A percentile compares a stretch with the other conserved stretches of the same genome.
These are phyloP conservation scores for Botrytis fabae DNA, from an alignment of 2,329 filamentous ascomycete genomes.

Conservation along the genomic window DNA sequence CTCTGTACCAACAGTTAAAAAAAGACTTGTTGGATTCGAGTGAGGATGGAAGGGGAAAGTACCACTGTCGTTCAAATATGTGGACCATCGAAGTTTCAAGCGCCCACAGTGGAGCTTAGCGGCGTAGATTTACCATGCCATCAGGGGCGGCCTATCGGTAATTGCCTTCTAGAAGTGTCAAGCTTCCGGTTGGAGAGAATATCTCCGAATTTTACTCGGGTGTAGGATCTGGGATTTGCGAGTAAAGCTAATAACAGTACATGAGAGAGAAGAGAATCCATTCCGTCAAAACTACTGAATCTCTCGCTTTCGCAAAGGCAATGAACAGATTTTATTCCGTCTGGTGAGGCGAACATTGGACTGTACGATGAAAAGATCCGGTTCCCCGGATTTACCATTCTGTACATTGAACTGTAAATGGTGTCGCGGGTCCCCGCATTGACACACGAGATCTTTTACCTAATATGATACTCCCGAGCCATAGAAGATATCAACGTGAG, in stretches of 20 bases:
- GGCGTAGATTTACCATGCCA: conserved; percentile 14
- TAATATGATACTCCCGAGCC: conserved; percentile 13
- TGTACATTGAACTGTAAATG: conserved; percentile 15
- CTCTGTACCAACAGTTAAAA: not conserved
- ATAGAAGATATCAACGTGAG: not conserved
- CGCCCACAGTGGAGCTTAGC: conserved; percentile 11
- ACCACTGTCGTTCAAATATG: conserved; percentile 6
- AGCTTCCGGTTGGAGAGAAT: conserved; percentile 12
- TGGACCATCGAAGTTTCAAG: not conserved
- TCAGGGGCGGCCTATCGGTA: conserved; percentile 20
- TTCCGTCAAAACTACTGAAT: not conserved
- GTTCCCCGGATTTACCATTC: conserved; percentile 19
- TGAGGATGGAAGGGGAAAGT: not conserved
- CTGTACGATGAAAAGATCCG: conserved; percentile 18
- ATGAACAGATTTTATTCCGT: not conserved
- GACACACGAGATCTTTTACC: conserved; percentile 19
- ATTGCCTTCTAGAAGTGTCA: conserved; percentile 21
- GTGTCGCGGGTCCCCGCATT: conserved; percentile 18
- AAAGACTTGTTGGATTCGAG: not conserved
- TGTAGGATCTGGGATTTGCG: not conserved
- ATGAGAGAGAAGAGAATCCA: not conserved
- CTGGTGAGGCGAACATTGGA: conserved; percentile 13
- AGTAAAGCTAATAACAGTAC: not conserved
- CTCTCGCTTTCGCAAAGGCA: not conserved
- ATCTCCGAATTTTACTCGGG: conserved; percentile 15